phyloP scores from a whole-genome alignment of 2,329 filamentous ascomycete genomes.

The Colletotrichum sidae region DNA sequence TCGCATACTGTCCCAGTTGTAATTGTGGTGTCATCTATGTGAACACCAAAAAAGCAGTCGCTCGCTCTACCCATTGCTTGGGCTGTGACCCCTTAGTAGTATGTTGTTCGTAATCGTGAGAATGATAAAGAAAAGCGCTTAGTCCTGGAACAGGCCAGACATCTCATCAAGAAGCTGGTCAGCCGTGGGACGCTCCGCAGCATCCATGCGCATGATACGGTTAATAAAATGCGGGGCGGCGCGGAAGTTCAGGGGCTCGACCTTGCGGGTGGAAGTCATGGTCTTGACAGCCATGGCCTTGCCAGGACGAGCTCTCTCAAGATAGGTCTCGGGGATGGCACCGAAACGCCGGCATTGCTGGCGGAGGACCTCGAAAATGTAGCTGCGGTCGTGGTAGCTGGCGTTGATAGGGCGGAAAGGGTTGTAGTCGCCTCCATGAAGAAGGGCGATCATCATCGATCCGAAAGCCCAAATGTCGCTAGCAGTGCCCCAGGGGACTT shows the following conservation, averaged over 20 bases:
- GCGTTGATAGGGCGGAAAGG: slow-evolving; percentile 34
- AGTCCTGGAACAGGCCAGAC: slow-evolving; percentile 33
- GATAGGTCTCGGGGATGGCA: slow-evolving; percentile 32
- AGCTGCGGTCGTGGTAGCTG: slow-evolving; percentile 34
- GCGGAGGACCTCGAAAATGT: slow-evolving; percentile 35
- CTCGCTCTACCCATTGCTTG: not conserved
- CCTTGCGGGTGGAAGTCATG: slow-evolving; percentile 27
- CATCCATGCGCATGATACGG: slow-evolving; percentile 37
- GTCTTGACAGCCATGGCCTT: slow-evolving; percentile 36
- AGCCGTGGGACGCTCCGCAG: slow-evolving; percentile 31
- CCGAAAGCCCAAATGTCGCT: slow-evolving; percentile 90
- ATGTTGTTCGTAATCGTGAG: slow-evolving; percentile 1
- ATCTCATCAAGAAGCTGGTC: slow-evolving; percentile 36
- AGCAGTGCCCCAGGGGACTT: slow-evolving; percentile 63
- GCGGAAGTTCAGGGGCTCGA: slow-evolving; percentile 33
- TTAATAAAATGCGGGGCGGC: slow-evolving; percentile 34
- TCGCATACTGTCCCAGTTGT: slow-evolving; percentile 10
- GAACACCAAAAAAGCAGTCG: slow-evolving; percentile 4
- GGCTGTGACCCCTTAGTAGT: not conserved
- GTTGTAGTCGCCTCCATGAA: slow-evolving; percentile 36
- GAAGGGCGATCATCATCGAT: slow-evolving; percentile 61
- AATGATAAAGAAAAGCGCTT: not conserved
- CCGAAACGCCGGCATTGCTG: slow-evolving; percentile 34
- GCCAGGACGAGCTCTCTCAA: slow-evolving; percentile 31
- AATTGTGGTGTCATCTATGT: slow-evolving; percentile 5